Evolutionary conservation across 2,329 filamentous ascomycete genomes (phyloP), one percentile per base, ranked within the genome.

Genomic region (Paracoccidioides brasiliensis): DNA sequence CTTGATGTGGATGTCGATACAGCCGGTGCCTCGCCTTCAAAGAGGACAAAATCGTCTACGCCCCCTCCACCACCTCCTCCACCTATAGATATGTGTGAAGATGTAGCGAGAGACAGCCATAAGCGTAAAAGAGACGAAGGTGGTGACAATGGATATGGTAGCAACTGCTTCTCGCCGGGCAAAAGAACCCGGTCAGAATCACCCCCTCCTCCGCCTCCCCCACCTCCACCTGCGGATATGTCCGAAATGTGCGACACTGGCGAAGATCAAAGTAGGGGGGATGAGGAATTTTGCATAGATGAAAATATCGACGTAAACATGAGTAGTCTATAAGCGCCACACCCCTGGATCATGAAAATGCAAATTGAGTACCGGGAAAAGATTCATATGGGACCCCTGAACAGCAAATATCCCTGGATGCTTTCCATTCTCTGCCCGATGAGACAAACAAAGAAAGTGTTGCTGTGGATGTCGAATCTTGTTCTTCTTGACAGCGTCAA

Each of bases 1-100:
- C 63, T 65, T 9, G 63, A 70, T 41, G 60, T 60, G 4, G 62
- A 60, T 40, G 53, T 42, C 10, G 73, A 71, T 14, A 76, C 76
- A 33, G 70, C 73, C 1, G 73, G 69, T 41, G 64, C 70, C 42
- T 79, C 77, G 1, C 78, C 80, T 0, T 75, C 74, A 1, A 82
- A 84, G 61, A 74, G 75, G n/a, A 79, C 79, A 28, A 78, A 75
- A 41, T 67, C 77, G 33, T 67, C 65, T 32, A 70, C 69, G 28
- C 69, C 70, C 6, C 65, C 67, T 6, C 69, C 68, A 1, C 69
- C 70, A 1, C 70, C 70, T 9, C 65, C 66, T 5, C 65, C 64
- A 6, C 65, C 62, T 4, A 60, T 61, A n/a, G 64, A 61, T 46
- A 58, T 57, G 6, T 58, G 54, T 5, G 37, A 51, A 5, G 52